Evolutionary conservation across 2,329 filamentous ascomycete genomes (phyloP).

Genomic region (Leptodontidium sp.): DNA sequence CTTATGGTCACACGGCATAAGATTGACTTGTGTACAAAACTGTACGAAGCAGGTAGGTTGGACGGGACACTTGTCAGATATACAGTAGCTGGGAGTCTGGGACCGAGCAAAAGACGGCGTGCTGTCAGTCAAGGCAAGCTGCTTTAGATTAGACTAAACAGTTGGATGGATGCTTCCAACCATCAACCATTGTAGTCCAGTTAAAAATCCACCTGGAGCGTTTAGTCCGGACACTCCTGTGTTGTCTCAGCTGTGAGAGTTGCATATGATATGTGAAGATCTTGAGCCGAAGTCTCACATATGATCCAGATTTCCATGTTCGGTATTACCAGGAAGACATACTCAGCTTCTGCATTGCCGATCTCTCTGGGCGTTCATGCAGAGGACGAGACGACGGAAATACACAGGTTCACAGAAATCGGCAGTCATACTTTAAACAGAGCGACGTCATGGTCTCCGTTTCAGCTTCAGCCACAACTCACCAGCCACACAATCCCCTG

Average conservation of each 20-base stretch:
- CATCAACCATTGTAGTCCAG: too few species aligned
- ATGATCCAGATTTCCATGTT: not conserved
- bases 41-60: not conserved
- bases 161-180: not conserved
- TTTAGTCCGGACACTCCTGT: too few species aligned
- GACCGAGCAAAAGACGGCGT: not conserved
- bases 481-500: too few species aligned
- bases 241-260: too few species aligned
- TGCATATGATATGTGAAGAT: not conserved
- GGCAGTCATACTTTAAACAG: not conserved
- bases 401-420: not conserved
- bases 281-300: not conserved
- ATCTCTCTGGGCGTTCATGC: constrained; percentile 4
- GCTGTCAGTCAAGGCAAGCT: not conserved
- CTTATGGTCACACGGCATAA: not conserved
- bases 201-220: too few species aligned
- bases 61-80: not conserved
- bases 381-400: not conserved
- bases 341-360: not conserved
- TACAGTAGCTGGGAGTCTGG: not conserved
- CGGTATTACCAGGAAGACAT: not conserved
- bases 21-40: not conserved
- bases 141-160: constrained; percentile 1
- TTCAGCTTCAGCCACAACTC: too few species aligned
- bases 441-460: too few species aligned